These are phyloP conservation scores for Jamesozyma lodderae DNA, from an alignment of 805 yeast species.

Conservation along the genomic window DNA sequence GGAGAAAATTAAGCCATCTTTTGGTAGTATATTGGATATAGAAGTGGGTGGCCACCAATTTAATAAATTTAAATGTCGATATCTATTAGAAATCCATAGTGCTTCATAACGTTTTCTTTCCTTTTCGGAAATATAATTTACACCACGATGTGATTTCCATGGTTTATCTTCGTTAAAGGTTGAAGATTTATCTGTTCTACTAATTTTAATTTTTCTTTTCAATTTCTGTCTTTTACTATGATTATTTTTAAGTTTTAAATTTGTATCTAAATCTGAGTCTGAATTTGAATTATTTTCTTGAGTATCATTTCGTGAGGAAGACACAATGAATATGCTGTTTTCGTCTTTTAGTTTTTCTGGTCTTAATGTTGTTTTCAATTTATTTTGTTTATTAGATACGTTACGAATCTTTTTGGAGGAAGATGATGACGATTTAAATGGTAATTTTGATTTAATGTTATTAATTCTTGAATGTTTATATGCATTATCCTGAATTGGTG, in stretches of 20 bases:
- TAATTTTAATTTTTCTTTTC: neutral
- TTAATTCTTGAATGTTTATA: neutral
- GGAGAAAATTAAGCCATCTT: constrained; percentile 31
- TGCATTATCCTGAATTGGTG: no score
- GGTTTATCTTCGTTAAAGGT: constrained; percentile 82
- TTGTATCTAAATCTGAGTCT: no score
- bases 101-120: constrained; percentile 90
- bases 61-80: constrained; percentile 41
- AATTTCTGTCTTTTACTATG: neutral
- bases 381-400: neutral
- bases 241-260: no score
- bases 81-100: constrained; percentile 85
- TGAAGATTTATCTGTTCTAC: neutral
- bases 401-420: neutral
- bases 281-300: no score
- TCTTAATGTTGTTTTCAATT: neutral
- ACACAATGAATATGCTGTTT: no score
- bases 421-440: neutral
- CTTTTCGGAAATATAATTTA: constrained; percentile 41
- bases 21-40: constrained; percentile 10
- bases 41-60: constrained; percentile 23
- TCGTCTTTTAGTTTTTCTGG: no score
- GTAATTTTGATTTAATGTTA: neutral
- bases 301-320: no score
- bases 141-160: constrained; percentile 77